Conservation (phyloP, 73 alveolate species). For the Loxodes magnus region DNA sequence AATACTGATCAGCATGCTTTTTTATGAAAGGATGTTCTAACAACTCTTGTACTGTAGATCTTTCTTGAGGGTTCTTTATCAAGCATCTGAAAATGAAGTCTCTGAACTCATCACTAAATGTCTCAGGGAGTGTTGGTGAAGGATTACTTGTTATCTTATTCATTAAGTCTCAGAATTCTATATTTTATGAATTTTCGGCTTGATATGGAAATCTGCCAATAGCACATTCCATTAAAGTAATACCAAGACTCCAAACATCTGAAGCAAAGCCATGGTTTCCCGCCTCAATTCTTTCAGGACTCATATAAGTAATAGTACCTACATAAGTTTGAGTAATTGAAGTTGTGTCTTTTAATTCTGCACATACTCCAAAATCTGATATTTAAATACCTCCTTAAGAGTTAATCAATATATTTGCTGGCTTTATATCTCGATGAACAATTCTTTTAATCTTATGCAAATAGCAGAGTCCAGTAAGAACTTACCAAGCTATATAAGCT, state of each 20-base stretch:
- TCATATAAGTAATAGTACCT: constrained; percentile 94
- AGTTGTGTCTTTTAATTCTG: constrained; percentile 44
- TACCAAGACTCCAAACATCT: constrained; percentile 94
- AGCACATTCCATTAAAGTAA: constrained; percentile 86
- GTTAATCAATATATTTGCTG: constrained; percentile 77
- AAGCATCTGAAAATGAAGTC: constrained; percentile 54
- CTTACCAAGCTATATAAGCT: constrained; percentile 74
- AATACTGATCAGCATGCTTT: no score
- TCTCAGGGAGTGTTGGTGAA: constrained; percentile 10
- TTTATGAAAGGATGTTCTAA: constrained; percentile 60
- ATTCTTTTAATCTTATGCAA: constrained; percentile 68
- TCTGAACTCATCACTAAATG: constrained; percentile 20
- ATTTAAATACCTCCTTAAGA: constrained; percentile 70
- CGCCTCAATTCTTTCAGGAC: constrained; percentile 94
- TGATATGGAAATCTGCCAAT: constrained; percentile 87
- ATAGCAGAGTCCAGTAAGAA: constrained; percentile 63
- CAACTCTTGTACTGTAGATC: constrained; percentile 61
- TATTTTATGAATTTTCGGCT: constrained; percentile 13
- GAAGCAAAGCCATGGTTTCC: constrained; percentile 77
- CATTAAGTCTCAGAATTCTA: constrained; percentile 37
- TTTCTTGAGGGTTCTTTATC: constrained; percentile 39
- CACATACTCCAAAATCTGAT: constrained; percentile 90
- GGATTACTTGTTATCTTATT: no score
- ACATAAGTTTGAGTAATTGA: constrained; percentile 45
- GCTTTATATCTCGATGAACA: constrained; percentile 87